These are phyloP conservation scores for Dothideomycetes sp. DNA, from an alignment of 2,329 filamentous ascomycete species.

Conservation along the genomic window DNA sequence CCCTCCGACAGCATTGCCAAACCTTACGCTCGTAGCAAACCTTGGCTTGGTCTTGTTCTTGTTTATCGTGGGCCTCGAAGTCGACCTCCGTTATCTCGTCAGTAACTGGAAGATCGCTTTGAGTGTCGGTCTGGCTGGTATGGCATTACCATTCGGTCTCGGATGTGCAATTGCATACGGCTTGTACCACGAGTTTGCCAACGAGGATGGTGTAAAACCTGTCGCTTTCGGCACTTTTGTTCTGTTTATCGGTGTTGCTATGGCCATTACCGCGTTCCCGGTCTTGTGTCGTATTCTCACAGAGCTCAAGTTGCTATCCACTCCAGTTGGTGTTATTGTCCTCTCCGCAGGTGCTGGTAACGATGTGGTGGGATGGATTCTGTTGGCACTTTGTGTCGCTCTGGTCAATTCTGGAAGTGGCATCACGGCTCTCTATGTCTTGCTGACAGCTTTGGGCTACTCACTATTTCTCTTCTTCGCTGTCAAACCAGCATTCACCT, in stretches of 20 bases:
- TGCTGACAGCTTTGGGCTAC: conserved; percentile 68
- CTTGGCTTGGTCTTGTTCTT: conserved; percentile 76
- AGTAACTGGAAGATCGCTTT: conserved; percentile 74
- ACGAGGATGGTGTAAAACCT: conserved; percentile 46
- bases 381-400: conserved; percentile 86
- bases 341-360: conserved; percentile 88
- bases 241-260: conserved; percentile 83
- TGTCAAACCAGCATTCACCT: conserved; percentile 66
- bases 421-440: conserved; percentile 72
- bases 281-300: conserved; percentile 90
- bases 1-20: conserved; percentile 62
- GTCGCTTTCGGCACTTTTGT: conserved; percentile 55
- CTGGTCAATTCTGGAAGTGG: conserved; percentile 82
- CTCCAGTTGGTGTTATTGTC: conserved; percentile 77
- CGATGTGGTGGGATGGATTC: conserved; percentile 83
- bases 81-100: conserved; percentile 67
- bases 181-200: conserved; percentile 63
- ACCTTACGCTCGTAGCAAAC: conserved; percentile 69
- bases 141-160: conserved; percentile 73
- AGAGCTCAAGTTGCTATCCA: conserved; percentile 75
- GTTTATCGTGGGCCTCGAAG: conserved; percentile 81
- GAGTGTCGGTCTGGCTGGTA: conserved; percentile 68
- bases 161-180: conserved; percentile 75
- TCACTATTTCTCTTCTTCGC: conserved; percentile 63
- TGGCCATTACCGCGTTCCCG: conserved; percentile 84